A percentile compares a stretch with the other conserved stretches of the same genome.
Evolutionary conservation across 768 basidiomycete species (phyloP).

Genomic region (Mycena latifolia): DNA sequence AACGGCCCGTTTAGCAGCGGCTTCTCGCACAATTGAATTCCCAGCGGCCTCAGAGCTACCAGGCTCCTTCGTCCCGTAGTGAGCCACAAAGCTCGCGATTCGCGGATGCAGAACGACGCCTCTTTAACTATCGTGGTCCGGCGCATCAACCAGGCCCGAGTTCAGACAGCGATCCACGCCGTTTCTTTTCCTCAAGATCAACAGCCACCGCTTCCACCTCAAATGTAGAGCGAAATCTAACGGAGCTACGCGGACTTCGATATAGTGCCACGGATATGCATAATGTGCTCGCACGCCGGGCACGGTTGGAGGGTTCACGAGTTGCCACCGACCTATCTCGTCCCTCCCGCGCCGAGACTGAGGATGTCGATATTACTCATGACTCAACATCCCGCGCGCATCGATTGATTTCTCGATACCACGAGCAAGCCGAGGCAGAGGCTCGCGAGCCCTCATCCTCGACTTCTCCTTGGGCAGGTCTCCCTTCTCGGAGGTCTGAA

Average conservation of each 20-base stretch:
- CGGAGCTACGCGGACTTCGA: conserved; percentile 9
- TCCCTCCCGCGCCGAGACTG: conserved; percentile 3
- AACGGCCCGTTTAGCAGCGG: conserved; percentile 8
- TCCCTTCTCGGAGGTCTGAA: conserved; percentile 19
- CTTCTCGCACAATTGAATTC: conserved; percentile 4
- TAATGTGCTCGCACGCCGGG: conserved; percentile 35
- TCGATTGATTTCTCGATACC: conserved; percentile 45
- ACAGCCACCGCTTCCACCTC: conserved; percentile 13
- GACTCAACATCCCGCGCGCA: conserved; percentile 42
- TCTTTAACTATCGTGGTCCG: conserved; percentile 27
- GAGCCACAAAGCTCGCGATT: conserved; percentile 13
- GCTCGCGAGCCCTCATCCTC: conserved; percentile 22
- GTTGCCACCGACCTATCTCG: conserved; percentile 16
- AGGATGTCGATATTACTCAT: conserved; percentile 12
- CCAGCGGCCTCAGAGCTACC: conserved; percentile 21
- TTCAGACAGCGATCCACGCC: conserved; percentile 21
- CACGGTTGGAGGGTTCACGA: conserved; percentile 33
- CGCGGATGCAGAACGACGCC: conserved; percentile 28
- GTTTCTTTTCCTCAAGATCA: conserved; percentile 29
- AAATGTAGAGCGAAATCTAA: conserved; percentile 9
- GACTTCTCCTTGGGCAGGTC: conserved; percentile 36
- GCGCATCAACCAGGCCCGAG: neutral
- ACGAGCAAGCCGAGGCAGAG: conserved; percentile 37
- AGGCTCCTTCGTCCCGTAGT: conserved; percentile 1
- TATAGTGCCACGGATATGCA: conserved; percentile 38